These are phyloP conservation scores for Cladobotryum protrusum DNA, from an alignment of 2,329 filamentous ascomycete genomes.

Conservation along the genomic window DNA sequence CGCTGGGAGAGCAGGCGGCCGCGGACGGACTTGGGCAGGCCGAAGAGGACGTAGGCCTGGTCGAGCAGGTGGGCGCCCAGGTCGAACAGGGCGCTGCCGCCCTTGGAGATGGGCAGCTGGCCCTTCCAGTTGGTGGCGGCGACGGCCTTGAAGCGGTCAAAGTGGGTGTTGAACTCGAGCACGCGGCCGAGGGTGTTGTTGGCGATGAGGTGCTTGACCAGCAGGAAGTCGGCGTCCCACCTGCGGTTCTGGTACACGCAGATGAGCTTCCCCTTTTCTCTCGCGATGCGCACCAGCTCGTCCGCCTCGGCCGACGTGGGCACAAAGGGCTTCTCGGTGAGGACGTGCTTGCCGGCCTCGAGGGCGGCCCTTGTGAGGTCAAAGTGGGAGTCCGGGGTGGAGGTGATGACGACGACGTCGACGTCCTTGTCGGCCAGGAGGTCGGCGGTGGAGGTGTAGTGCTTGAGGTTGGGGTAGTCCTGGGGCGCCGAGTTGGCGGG, in stretches of 20 bases:
- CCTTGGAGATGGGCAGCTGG: constrained; percentile 49
- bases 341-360: constrained; percentile 66
- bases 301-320: constrained; percentile 63
- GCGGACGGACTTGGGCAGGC: constrained; percentile 60
- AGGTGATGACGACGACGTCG: constrained; percentile 65
- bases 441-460: constrained; percentile 56
- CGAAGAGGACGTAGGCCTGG: constrained; percentile 66
- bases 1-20: constrained; percentile 64
- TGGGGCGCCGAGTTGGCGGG: constrained; percentile 58
- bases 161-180: constrained; percentile 73
- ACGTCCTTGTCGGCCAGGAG: constrained; percentile 60
- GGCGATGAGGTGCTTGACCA: constrained; percentile 56
- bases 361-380: constrained; percentile 58
- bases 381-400: constrained; percentile 66
- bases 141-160: constrained; percentile 64
- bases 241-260: constrained; percentile 73
- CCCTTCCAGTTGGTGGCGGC: constrained; percentile 62
- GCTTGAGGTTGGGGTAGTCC: constrained; percentile 59
- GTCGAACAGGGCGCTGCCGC: constrained; percentile 65
- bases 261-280: constrained; percentile 45
- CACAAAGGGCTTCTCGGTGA: constrained; percentile 80
- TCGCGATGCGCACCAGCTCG: constrained; percentile 51
- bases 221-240: constrained; percentile 72
- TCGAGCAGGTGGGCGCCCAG: constrained; percentile 72
- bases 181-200: constrained; percentile 61